phyloP scores from a whole-genome alignment of 2,329 filamentous ascomycete genomes.

The Dothideomycetidae sp. region DNA sequence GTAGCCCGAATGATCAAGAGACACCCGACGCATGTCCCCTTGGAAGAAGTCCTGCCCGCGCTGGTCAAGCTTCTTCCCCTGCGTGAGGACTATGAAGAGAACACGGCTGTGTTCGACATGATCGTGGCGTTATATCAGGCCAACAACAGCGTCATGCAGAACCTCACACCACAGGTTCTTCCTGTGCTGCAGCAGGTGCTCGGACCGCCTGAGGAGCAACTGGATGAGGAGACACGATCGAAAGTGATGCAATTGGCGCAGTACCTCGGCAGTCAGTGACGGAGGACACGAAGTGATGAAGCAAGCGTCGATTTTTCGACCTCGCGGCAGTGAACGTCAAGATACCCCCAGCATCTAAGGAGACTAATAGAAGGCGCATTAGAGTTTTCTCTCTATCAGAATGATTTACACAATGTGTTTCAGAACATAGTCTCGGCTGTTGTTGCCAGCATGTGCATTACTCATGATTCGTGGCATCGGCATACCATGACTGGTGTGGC shows the following conservation, averaged over 20 bases:
- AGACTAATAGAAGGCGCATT: too few species aligned
- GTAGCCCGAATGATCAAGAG: slow-evolving; percentile 83
- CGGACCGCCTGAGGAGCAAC: slow-evolving; percentile 56
- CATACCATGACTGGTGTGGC: too few species aligned
- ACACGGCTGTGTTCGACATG: slow-evolving; percentile 83
- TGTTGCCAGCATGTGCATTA: too few species aligned
- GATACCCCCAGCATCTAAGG: too few species aligned
- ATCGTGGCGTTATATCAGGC: slow-evolving; percentile 70
- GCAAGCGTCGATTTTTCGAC: neutral
- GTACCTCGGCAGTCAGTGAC: slow-evolving; percentile 28
- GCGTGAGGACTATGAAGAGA: slow-evolving; percentile 91
- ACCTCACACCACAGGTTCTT: slow-evolving; percentile 55
- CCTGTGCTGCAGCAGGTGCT: slow-evolving; percentile 61
- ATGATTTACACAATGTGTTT: too few species aligned
- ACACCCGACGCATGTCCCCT: slow-evolving; percentile 68
- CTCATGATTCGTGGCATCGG: too few species aligned
- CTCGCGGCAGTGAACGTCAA: too few species aligned
- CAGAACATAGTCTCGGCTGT: too few species aligned
- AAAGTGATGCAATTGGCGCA: slow-evolving; percentile 51
- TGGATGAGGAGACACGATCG: slow-evolving; percentile 55
- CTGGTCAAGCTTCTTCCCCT: slow-evolving; percentile 69
- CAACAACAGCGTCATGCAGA: slow-evolving; percentile 53
- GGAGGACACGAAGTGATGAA: neutral
- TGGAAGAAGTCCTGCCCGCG: slow-evolving; percentile 67
- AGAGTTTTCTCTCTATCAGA: too few species aligned